Evolutionary conservation across 2,329 filamentous ascomycete species (phyloP).

Genomic region (Neoarthrinium moseri): DNA sequence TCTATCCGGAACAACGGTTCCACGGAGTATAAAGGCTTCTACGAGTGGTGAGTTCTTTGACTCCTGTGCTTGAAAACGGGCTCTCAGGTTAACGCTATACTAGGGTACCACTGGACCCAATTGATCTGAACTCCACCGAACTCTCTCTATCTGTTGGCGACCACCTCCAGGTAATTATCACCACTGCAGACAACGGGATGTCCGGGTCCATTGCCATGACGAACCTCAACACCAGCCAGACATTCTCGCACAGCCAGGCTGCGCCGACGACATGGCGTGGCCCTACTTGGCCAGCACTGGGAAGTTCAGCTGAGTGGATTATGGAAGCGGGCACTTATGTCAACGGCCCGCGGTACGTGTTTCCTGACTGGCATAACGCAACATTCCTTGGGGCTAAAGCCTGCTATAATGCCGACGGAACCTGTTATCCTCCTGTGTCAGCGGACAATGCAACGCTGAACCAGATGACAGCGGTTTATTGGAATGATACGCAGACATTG

Average conservation of each 20-base stretch:
- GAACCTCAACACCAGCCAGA: constrained; percentile 5
- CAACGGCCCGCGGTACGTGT: constrained; percentile 2
- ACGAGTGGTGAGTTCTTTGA: not conserved
- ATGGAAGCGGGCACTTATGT: constrained; percentile 3
- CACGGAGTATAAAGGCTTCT: constrained; percentile 2
- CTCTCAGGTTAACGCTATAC: not conserved
- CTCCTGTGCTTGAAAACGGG: not conserved
- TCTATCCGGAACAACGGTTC: not conserved
- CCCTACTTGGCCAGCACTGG: not conserved
- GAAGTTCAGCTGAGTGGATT: constrained; percentile 1
- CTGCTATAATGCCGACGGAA: not conserved
- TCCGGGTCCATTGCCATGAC: not conserved
- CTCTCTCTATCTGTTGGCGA: not conserved
- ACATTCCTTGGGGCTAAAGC: not conserved
- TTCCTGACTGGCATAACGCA: constrained; percentile 1
- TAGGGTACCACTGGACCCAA: constrained; percentile 1
- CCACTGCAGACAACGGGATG: constrained; percentile 2
- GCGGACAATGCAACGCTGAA: constrained; percentile 1
- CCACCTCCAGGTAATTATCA: not conserved
- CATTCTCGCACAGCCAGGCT: constrained; percentile 1
- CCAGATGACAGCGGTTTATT: constrained; percentile 4
- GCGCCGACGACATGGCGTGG: not conserved
- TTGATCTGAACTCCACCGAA: constrained; percentile 1
- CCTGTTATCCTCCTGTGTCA: not conserved
- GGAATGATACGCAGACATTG: constrained; percentile 4